phyloP scores from a whole-genome alignment of 73 alveolate genomes.

The Durusdinium trenchii region DNA sequence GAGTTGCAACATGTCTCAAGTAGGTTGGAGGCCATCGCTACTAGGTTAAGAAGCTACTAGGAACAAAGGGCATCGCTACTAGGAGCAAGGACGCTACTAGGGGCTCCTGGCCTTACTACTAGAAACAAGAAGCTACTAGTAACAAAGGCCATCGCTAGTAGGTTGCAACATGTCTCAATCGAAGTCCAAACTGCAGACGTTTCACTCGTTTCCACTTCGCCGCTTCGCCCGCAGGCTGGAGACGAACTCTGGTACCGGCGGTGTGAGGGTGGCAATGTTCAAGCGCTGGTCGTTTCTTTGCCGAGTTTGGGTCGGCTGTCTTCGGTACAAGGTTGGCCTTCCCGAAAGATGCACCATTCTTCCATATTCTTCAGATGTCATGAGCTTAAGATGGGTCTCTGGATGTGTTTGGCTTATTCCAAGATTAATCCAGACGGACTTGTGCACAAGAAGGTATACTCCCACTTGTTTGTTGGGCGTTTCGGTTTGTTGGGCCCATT shows the following conservation, averaged over 20 bases:
- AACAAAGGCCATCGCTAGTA: background rate
- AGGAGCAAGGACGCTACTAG: no score
- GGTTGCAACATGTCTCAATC: background rate
- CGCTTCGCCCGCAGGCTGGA: background rate
- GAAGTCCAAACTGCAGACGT: background rate
- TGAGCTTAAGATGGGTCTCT: background rate
- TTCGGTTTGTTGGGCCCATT: no score
- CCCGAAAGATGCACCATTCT: background rate
- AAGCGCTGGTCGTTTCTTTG: background rate
- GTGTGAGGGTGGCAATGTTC: constrained; percentile 38
- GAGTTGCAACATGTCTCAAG: no score
- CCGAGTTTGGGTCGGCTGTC: background rate
- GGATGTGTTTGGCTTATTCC: background rate
- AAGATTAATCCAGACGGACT: background rate
- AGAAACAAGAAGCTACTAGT: background rate
- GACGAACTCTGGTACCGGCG: constrained; percentile 40
- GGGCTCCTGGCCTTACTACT: background rate
- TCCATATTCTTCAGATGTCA: background rate
- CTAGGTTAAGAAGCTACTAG: no score
- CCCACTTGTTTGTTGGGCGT: no score
- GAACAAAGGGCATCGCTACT: no score
- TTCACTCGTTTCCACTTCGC: background rate
- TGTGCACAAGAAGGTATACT: no score
- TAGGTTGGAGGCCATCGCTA: no score
- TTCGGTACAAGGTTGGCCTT: background rate